Percentiles rank a stretch among this genome's conserved stretches.
Conservation (phyloP, 208 protist species). For the Naegleria gruberi region DNA sequence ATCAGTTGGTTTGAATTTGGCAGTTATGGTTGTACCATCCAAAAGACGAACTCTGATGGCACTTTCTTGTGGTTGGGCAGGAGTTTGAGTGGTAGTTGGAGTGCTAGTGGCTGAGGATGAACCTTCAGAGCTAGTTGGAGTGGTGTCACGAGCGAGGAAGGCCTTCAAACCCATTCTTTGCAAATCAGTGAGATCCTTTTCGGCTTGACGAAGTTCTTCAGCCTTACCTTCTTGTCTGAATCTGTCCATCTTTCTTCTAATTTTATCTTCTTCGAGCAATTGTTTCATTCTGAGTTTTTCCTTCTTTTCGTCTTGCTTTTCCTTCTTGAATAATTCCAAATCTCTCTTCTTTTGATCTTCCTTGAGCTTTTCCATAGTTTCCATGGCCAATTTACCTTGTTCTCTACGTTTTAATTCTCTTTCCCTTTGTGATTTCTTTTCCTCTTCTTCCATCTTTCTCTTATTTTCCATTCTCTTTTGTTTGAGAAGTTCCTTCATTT, state of each 20-base stretch:
- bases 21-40: neutral
- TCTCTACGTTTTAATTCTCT: neutral
- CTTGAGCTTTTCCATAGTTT: neutral
- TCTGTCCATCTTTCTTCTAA: slow-evolving; percentile 16
- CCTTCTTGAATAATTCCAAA: neutral
- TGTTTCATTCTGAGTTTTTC: slow-evolving; percentile 7
- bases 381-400: neutral
- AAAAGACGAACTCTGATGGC: neutral
- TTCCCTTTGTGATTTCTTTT: neutral
- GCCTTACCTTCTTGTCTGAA: slow-evolving; percentile 2
- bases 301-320: neutral
- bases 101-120: neutral
- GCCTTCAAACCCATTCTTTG: neutral
- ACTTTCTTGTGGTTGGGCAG: neutral
- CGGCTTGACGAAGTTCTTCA: neutral
- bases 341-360: slow-evolving; percentile 17
- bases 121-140: neutral
- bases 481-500: neutral
- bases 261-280: slow-evolving; percentile 23
- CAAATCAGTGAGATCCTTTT: neutral
- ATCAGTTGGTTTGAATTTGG: slow-evolving; percentile 10
- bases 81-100: neutral
- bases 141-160: neutral
- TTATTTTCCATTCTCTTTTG: neutral
- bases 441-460: neutral